Conservation (phyloP, 805 yeast species). For the Sugiyamaella floridensis region DNA sequence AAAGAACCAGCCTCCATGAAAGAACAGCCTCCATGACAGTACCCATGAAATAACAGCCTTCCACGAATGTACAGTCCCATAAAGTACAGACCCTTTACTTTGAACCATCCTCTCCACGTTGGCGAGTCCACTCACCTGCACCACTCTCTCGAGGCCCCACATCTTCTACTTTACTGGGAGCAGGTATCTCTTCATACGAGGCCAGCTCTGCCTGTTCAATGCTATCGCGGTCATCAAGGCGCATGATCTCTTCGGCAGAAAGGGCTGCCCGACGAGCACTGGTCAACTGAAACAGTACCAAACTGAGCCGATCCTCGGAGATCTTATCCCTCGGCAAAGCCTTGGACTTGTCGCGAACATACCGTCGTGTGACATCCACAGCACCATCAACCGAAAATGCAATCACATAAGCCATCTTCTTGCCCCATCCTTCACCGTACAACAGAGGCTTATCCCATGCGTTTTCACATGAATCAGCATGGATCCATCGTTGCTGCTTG, state of each 20-base stretch:
- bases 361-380: constrained; percentile 63
- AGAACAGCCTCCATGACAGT: too few species aligned
- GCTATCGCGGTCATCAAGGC: constrained; percentile 33
- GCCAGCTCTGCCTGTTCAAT: constrained; percentile 25
- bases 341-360: constrained; percentile 42
- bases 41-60: too few species aligned
- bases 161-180: constrained; percentile 5
- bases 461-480: constrained; percentile 78
- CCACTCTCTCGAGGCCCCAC: constrained; percentile 68
- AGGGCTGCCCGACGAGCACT: constrained; percentile 27
- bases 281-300: constrained; percentile 35
- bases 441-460: constrained; percentile 75
- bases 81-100: too few species aligned
- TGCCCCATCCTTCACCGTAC: constrained; percentile 85
- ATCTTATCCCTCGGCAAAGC: constrained; percentile 43
- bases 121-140: constrained; percentile 61
- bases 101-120: constrained; percentile 70
- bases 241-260: constrained; percentile 34
- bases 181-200: constrained; percentile 5
- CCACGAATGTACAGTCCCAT: too few species aligned
- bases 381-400: constrained; percentile 57
- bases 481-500: constrained; percentile 66
- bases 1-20: too few species aligned
- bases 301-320: constrained; percentile 35
- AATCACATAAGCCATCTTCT: constrained; percentile 81